These are phyloP conservation scores for Zopfochytrium polystomum DNA, from an alignment of 371 early-diverging fungal genomes.

Conservation along the genomic window DNA sequence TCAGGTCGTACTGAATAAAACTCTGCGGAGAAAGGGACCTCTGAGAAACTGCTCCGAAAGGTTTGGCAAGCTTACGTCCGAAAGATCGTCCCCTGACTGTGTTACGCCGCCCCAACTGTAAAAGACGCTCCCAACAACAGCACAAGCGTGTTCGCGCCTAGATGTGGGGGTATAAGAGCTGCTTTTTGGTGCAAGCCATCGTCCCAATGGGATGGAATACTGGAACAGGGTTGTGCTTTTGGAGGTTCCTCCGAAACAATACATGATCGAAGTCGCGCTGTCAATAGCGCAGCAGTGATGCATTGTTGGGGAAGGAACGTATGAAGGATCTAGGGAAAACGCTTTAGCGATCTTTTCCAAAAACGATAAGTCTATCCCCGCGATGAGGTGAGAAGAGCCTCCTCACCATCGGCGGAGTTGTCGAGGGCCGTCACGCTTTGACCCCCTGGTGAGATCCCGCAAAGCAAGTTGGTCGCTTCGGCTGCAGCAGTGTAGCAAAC, in stretches of 20 bases:
- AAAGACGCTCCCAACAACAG: not conserved
- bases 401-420: not conserved
- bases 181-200: not conserved
- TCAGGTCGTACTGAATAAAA: too few species aligned
- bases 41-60: too few species aligned
- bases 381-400: too few species aligned
- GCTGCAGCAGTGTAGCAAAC: not conserved
- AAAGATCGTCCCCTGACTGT: not conserved
- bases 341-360: too few species aligned
- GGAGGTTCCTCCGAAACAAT: not conserved
- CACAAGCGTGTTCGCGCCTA: not conserved
- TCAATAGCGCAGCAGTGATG: not conserved
- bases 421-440: not conserved
- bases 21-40: too few species aligned
- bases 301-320: not conserved
- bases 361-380: too few species aligned
- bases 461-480: not conserved
- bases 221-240: not conserved
- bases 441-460: not conserved
- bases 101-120: not conserved
- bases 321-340: not conserved
- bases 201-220: not conserved
- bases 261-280: not conserved
- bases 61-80: too few species aligned
- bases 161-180: not conserved